A percentile compares a stretch with the other conserved stretches of the same genome.
These are phyloP conservation scores for Myochromella boudieri DNA, from an alignment of 768 basidiomycete species.

Conservation along the genomic window DNA sequence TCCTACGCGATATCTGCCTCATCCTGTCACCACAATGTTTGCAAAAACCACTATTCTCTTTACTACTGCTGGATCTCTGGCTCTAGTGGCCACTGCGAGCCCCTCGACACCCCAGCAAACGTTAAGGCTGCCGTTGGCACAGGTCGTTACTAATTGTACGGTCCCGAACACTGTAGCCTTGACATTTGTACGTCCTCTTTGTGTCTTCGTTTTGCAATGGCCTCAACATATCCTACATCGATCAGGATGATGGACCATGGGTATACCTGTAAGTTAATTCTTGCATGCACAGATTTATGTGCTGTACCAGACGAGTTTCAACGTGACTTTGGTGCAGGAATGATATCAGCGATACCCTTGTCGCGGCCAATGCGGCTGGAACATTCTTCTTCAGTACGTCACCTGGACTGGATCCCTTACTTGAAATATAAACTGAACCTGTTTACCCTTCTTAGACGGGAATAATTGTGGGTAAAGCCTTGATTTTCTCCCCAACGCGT, in stretches of 20 bases:
- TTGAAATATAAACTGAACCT: neutral
- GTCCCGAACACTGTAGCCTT: constrained; percentile 38
- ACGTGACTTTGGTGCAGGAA: constrained; percentile 22
- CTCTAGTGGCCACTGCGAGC: constrained; percentile 17
- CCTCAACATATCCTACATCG: neutral
- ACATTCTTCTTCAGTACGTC: constrained; percentile 36
- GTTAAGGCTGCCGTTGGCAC: constrained; percentile 19
- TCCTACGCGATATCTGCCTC: too few relatives aligned
- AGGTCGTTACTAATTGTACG: constrained; percentile 34
- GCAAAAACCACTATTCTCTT: neutral
- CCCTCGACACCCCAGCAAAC: constrained; percentile 21
- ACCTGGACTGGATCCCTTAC: neutral
- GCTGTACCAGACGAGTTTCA: neutral
- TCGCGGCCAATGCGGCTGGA: constrained; percentile 22
- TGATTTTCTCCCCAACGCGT: neutral
- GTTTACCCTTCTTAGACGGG: constrained; percentile 8
- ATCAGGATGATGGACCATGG: constrained; percentile 44
- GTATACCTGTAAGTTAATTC: constrained; percentile 27
- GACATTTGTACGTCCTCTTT: constrained; percentile 33
- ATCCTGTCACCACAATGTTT: neutral
- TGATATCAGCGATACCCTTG: constrained; percentile 27
- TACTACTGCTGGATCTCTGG: constrained; percentile 14
- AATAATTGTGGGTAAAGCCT: constrained; percentile 15
- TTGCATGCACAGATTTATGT: neutral
- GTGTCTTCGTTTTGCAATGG: neutral